A percentile compares a stretch with the other conserved stretches of the same genome.
Evolutionary conservation across 2,329 filamentous ascomycete species (phyloP).

Genomic region (Aspergillus novofumigatus): DNA sequence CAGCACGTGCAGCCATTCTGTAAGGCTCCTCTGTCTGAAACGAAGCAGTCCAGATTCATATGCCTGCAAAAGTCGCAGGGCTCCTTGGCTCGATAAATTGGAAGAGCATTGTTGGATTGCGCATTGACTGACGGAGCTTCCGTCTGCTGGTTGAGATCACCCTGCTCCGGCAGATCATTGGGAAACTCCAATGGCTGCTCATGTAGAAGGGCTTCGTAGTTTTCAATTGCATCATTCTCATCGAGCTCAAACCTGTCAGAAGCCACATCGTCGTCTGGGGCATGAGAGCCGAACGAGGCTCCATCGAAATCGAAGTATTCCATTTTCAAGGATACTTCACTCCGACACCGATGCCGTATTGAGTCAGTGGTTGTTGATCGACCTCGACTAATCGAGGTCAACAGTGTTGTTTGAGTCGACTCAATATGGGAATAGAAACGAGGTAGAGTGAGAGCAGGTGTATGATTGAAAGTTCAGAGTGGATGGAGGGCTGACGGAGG

Average conservation of each 20-base stretch:
- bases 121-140: conserved; percentile 18
- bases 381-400: not conserved
- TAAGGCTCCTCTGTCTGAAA: conserved; percentile 42
- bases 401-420: not conserved
- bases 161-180: conserved; percentile 22
- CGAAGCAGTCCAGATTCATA: conserved; percentile 46
- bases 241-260: conserved; percentile 37
- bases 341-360: not conserved
- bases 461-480: not conserved
- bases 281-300: conserved; percentile 36
- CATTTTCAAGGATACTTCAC: conserved; percentile 25
- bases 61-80: conserved; percentile 44
- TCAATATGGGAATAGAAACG: not conserved
- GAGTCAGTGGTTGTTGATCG: not conserved
- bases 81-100: conserved; percentile 43
- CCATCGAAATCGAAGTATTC: conserved; percentile 48
- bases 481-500: not conserved
- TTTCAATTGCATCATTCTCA: conserved; percentile 34
- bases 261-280: conserved; percentile 36
- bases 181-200: conserved; percentile 41
- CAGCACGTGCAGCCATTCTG: conserved; percentile 46
- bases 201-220: conserved; percentile 39
- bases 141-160: conserved; percentile 14
- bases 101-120: conserved; percentile 30
- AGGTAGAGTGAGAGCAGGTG: not conserved